A percentile compares a stretch with the other conserved stretches of the same genome.
Evolutionary conservation across 768 basidiomycete genomes (phyloP).

Genomic region (Leccinum obscurum): DNA sequence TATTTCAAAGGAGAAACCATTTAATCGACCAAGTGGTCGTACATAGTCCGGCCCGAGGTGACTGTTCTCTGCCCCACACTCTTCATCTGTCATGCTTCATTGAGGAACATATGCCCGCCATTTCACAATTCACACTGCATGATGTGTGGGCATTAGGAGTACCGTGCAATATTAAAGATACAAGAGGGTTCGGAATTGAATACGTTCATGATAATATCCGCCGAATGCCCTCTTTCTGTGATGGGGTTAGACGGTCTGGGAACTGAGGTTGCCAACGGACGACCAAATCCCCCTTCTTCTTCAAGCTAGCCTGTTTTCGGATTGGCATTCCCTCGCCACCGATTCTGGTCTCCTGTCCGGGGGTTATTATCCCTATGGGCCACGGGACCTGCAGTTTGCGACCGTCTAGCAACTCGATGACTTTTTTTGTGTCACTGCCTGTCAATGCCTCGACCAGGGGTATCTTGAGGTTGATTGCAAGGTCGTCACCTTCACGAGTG

Average conservation of each 20-base stretch:
- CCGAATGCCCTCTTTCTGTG: slow-evolving; percentile 79
- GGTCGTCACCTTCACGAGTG: slow-evolving; percentile 79
- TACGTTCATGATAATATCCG: slow-evolving; percentile 53
- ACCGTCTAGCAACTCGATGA: slow-evolving; percentile 77
- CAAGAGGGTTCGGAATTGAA: slow-evolving; percentile 2
- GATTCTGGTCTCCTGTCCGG: slow-evolving; percentile 70
- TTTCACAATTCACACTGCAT: slow-evolving; percentile 4
- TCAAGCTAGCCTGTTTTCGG: slow-evolving; percentile 68
- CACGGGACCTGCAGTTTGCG: slow-evolving; percentile 66
- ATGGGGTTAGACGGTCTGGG: slow-evolving; percentile 69
- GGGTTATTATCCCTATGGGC: slow-evolving; percentile 71
- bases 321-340: slow-evolving; percentile 90
- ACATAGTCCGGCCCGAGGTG: too few species aligned
- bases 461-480: slow-evolving; percentile 59
- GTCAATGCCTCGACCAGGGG: slow-evolving; percentile 83
- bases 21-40: too few species aligned
- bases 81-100: background rate
- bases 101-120: background rate
- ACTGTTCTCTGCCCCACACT: background rate
- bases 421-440: slow-evolving; percentile 52
- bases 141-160: slow-evolving; percentile 9
- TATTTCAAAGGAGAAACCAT: too few species aligned
- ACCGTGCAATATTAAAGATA: slow-evolving; percentile 12
- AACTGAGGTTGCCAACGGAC: slow-evolving; percentile 85
- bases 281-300: slow-evolving; percentile 81